A percentile compares a stretch with the other conserved stretches of the same genome.
phyloP scores from a whole-genome alignment of 495 filamentous ascomycete species.

The Cercophora newfieldiana region DNA sequence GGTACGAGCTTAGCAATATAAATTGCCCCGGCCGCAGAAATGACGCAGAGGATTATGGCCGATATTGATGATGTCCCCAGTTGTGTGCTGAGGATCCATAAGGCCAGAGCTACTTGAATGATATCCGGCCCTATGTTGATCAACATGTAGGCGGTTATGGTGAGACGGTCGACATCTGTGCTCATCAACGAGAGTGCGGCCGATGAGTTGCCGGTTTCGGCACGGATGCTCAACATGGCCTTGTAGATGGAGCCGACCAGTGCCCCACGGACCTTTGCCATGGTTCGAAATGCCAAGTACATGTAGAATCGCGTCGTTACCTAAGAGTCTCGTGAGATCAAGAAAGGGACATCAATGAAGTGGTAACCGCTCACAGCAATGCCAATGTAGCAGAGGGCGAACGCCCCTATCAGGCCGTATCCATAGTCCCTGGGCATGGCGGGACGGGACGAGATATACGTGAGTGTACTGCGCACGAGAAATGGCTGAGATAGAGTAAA shows the following conservation, averaged over 20 bases:
- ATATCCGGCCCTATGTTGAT: constrained; percentile 15
- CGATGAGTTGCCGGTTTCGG: constrained; percentile 20
- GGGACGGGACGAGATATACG: not conserved
- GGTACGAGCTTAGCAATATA: constrained; percentile 19
- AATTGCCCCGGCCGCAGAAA: constrained; percentile 7
- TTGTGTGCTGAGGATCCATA: constrained; percentile 18
- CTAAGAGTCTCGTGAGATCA: not conserved
- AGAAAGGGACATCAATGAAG: too few species aligned
- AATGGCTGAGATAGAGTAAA: constrained; percentile 29
- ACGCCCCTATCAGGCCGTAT: constrained; percentile 58
- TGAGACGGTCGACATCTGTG: constrained; percentile 22
- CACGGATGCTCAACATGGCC: constrained; percentile 16
- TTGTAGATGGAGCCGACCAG: constrained; percentile 23
- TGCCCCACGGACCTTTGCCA: constrained; percentile 19
- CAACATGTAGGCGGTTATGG: constrained; percentile 15
- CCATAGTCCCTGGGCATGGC: constrained; percentile 45
- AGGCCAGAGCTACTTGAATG: constrained; percentile 15
- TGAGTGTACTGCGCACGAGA: constrained; percentile 21
- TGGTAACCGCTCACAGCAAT: constrained; percentile 39
- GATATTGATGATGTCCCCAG: constrained; percentile 17
- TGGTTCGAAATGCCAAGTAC: constrained; percentile 21
- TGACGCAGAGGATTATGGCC: constrained; percentile 16
- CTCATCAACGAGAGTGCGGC: constrained; percentile 23
- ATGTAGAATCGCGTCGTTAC: constrained; percentile 15
- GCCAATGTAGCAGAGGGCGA: constrained; percentile 54